Percentiles rank a stretch among this genome's conserved stretches.
Conservation (phyloP, 495 filamentous ascomycete genomes). For the Neurospora hispaniola region DNA sequence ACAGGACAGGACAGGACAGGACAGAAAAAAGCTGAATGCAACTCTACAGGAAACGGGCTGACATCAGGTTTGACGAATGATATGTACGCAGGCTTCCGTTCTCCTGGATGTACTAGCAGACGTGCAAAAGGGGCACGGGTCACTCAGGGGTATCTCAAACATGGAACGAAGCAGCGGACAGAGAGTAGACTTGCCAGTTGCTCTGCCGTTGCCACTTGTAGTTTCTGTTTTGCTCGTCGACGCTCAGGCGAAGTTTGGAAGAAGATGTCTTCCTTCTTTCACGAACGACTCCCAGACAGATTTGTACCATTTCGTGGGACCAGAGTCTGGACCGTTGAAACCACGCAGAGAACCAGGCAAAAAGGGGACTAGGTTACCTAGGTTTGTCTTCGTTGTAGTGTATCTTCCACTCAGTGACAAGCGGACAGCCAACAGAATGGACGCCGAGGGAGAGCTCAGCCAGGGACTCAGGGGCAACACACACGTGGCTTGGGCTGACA, state of each 20-base stretch:
- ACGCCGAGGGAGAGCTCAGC: not conserved
- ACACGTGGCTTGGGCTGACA: not conserved
- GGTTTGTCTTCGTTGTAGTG: too few species aligned
- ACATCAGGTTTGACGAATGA: not conserved
- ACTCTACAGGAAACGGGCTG: not conserved
- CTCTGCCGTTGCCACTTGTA: not conserved
- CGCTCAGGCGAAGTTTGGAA: not conserved
- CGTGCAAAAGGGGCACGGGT: not conserved
- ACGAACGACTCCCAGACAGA: too few species aligned
- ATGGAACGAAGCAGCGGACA: not conserved
- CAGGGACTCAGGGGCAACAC: not conserved
- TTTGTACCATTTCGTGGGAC: not conserved
- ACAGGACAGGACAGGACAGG: too few species aligned
- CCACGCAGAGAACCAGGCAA: not conserved
- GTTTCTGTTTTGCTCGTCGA: not conserved
- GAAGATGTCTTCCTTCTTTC: not conserved
- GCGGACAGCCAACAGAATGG: not conserved
- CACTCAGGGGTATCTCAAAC: not conserved
- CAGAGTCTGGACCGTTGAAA: not conserved
- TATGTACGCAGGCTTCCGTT: not conserved
- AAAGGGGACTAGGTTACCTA: not conserved
- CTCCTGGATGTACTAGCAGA: not conserved
- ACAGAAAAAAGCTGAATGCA: not conserved
- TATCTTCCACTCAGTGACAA: too few species aligned
- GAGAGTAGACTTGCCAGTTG: not conserved